phyloP scores from a whole-genome alignment of 495 filamentous ascomycete genomes.

The Talaromyces adpressus region DNA sequence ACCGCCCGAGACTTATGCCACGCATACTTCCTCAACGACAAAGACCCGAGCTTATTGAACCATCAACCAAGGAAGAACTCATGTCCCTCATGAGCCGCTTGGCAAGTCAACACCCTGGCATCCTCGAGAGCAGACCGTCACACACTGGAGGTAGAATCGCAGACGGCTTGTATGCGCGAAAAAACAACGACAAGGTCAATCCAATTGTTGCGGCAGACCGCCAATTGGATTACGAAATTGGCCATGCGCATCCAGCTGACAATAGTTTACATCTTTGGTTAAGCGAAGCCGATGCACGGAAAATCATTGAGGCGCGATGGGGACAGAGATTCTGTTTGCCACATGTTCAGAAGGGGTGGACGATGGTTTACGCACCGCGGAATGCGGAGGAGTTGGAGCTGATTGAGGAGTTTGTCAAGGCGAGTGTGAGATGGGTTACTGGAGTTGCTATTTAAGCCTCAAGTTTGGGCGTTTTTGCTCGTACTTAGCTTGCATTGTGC shows the following conservation, averaged over 20 bases:
- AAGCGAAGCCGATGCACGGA: constrained; percentile 2
- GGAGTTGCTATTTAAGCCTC: constrained; percentile 7
- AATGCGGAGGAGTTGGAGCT: not conserved
- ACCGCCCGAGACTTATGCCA: constrained; percentile 1
- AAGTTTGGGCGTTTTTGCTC: not conserved
- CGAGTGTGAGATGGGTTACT: constrained; percentile 27
- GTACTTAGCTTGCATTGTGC: not conserved
- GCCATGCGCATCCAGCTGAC: not conserved
- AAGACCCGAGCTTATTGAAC: not conserved
- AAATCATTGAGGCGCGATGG: constrained; percentile 5
- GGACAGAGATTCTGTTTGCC: constrained; percentile 5
- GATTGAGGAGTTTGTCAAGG: constrained; percentile 4
- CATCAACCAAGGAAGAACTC: not conserved
- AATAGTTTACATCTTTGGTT: constrained; percentile 5
- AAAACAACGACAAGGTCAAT: not conserved
- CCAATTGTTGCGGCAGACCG: not conserved
- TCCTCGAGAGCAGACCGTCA: constrained; percentile 1
- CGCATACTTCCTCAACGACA: constrained; percentile 8
- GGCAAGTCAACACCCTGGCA: not conserved
- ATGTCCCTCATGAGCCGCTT: not conserved
- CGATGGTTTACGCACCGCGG: constrained; percentile 7
- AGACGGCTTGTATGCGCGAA: constrained; percentile 2
- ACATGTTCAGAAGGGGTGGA: not conserved
- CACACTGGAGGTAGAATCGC: not conserved
- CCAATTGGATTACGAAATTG: not conserved